Percentiles rank a stretch among this genome's conserved stretches.
These are phyloP conservation scores for Meyerozyma carpophila DNA, from an alignment of 1,139 yeast genomes.

Conservation along the genomic window DNA sequence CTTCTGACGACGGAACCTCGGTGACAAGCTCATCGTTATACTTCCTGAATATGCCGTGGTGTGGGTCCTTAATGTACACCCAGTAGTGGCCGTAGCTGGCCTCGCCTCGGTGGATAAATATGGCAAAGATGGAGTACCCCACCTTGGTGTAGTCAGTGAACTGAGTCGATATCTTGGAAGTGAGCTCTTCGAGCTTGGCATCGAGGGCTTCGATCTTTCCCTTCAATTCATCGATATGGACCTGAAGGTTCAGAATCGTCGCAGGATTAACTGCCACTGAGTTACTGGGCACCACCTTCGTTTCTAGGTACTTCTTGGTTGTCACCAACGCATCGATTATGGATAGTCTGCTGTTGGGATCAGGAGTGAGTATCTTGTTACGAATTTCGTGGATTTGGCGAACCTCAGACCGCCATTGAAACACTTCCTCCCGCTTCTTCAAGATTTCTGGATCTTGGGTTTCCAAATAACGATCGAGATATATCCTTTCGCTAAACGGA, in stretches of 20 bases:
- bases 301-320: conserved; percentile 52
- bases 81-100: conserved; percentile 97
- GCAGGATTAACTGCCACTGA: conserved; percentile 21
- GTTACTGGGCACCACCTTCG: conserved; percentile 19
- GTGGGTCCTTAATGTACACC: conserved; percentile 82
- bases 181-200: conserved; percentile 35
- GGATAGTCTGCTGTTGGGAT: conserved; percentile 47
- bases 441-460: conserved; percentile 57
- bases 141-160: conserved; percentile 55
- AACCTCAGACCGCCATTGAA: conserved; percentile 59
- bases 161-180: conserved; percentile 47
- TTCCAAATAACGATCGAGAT: conserved; percentile 83
- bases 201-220: conserved; percentile 32
- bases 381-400: conserved; percentile 38
- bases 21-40: conserved; percentile 90
- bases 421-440: conserved; percentile 51
- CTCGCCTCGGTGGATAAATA: conserved; percentile 92
- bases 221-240: conserved; percentile 32
- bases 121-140: conserved; percentile 83
- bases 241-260: conserved; percentile 32
- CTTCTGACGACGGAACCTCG: conserved; percentile 71
- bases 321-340: conserved; percentile 42
- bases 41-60: conserved; percentile 66
- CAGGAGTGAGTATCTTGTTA: conserved; percentile 34
- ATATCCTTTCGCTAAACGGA: conserved; percentile 71